phyloP scores from a whole-genome alignment of 73 alveolate genomes.

The Paramecium biaurelia region DNA sequence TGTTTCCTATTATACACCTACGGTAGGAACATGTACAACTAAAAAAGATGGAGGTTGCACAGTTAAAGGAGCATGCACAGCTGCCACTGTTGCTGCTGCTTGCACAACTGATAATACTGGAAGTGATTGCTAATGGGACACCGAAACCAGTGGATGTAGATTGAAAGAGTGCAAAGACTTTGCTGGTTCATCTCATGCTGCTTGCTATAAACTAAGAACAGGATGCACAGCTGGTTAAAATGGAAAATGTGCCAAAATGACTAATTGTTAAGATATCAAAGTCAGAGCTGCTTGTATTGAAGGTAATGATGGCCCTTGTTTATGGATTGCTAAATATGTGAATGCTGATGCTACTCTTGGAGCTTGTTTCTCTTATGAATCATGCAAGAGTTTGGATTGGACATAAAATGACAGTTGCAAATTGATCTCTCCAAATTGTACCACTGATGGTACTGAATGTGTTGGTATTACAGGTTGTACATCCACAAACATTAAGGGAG shows the following conservation, averaged over 20 bases:
- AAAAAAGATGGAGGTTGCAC: constrained; percentile 43
- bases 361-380: not conserved
- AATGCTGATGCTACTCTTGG: not conserved
- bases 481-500: not conserved
- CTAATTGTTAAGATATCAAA: not conserved
- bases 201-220: not conserved
- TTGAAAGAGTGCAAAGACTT: not conserved
- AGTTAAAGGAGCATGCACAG: not conserved
- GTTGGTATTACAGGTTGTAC: not conserved
- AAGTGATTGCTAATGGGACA: not conserved
- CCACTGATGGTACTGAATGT: constrained; percentile 24
- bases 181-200: not conserved
- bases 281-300: constrained; percentile 8
- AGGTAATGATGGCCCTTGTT: constrained; percentile 6
- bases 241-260: not conserved
- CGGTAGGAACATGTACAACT: not conserved
- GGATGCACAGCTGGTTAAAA: not conserved
- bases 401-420: not conserved
- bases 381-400: not conserved
- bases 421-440: not conserved
- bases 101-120: not conserved
- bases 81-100: not conserved
- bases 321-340: not conserved
- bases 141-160: not conserved
- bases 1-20: not conserved